A percentile compares a stretch with the other conserved stretches of the same genome.
Conservation (phyloP, 192 early-diverging fungal species). For the Coemansia sp. region DNA sequence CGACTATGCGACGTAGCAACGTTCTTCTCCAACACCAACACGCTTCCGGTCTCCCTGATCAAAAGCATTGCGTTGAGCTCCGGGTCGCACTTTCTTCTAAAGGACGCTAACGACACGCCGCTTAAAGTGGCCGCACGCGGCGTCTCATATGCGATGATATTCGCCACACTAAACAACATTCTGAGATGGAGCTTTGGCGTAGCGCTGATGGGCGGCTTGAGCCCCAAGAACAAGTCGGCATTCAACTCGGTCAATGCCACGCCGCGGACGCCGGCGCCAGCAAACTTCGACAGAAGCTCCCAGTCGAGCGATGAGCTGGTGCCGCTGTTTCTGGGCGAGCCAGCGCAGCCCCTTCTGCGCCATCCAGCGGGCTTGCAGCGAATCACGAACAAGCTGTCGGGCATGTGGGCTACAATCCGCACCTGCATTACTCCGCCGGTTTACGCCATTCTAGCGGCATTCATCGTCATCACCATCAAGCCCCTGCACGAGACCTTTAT, state of each 20-base stretch:
- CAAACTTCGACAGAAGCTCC: not conserved
- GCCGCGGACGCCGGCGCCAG: conserved; percentile 28
- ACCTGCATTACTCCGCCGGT: conserved; percentile 67
- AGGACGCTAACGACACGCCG: conserved; percentile 46
- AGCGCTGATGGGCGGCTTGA: conserved; percentile 55
- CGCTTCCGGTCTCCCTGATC: conserved; percentile 68
- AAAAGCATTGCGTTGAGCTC: conserved; percentile 58
- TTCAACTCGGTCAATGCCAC: conserved; percentile 39
- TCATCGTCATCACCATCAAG: conserved; percentile 64
- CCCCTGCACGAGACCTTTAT: conserved; percentile 63
- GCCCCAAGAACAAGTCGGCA: conserved; percentile 18
- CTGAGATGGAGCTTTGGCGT: conserved; percentile 78
- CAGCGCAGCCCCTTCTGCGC: conserved; percentile 9
- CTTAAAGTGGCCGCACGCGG: conserved; percentile 57
- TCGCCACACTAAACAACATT: conserved; percentile 75
- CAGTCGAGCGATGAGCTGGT: conserved; percentile 23
- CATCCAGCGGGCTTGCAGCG: not conserved
- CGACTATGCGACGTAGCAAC: conserved; percentile 64
- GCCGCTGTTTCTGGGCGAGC: conserved; percentile 34
- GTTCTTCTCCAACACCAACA: conserved; percentile 73
- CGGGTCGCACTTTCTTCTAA: conserved; percentile 46
- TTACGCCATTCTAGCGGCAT: conserved; percentile 64
- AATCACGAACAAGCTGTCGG: not conserved
- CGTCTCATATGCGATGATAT: conserved; percentile 77
- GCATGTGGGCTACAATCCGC: conserved; percentile 12